Evolutionary conservation across 108 stramenopile genomes (phyloP).

Genomic region (Skeletonema menzelii): DNA sequence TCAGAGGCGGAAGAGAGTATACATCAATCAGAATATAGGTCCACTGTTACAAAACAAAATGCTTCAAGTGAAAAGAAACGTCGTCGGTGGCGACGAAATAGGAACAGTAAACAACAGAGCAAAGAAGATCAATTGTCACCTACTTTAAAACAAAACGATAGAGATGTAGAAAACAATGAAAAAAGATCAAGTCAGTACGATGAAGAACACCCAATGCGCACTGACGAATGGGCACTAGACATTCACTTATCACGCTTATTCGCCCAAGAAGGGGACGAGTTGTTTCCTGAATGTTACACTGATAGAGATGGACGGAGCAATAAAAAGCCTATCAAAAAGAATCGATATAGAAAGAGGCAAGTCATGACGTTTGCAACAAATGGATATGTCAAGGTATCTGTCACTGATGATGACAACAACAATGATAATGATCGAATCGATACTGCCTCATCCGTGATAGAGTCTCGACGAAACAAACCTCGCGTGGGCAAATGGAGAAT

Average conservation of each 20-base stretch:
- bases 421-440: background rate
- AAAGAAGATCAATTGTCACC: background rate
- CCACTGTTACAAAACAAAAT: background rate
- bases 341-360: constrained; percentile 22
- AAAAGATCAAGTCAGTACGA: constrained; percentile 12
- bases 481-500: constrained; percentile 58
- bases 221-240: constrained; percentile 52
- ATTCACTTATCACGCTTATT: constrained; percentile 31
- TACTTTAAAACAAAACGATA: background rate
- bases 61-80: background rate
- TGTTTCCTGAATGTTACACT: constrained; percentile 9
- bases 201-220: constrained; percentile 49
- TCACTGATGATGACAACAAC: constrained; percentile 9
- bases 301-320: background rate
- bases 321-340: background rate
- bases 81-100: background rate
- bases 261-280: constrained; percentile 21
- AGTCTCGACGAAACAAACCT: constrained; percentile 6
- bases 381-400: constrained; percentile 45
- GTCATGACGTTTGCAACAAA: constrained; percentile 50
- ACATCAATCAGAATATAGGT: background rate
- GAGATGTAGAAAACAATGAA: background rate
- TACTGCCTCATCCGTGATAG: background rate
- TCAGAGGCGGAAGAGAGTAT: background rate
- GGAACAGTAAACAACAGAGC: background rate